A percentile compares a stretch with the other conserved stretches of the same genome.
These are phyloP conservation scores for Alternaria metachromatica DNA, from an alignment of 2,329 filamentous ascomycete genomes.

Conservation along the genomic window DNA sequence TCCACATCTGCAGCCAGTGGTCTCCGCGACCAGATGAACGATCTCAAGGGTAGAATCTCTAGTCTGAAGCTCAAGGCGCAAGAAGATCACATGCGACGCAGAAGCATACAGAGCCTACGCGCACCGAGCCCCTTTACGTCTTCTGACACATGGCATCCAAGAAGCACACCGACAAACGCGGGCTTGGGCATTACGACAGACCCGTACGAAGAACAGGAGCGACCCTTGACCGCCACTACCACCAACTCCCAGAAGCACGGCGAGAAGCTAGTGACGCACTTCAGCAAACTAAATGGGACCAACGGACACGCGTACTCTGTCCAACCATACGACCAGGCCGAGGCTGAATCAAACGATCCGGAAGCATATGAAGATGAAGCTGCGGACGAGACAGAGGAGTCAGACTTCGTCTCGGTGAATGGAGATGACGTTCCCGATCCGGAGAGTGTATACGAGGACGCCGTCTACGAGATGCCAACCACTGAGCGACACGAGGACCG, in stretches of 20 bases:
- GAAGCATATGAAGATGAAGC: constrained; percentile 34
- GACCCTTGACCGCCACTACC: constrained; percentile 16
- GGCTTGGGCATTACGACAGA: constrained; percentile 41
- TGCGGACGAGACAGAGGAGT: constrained; percentile 45
- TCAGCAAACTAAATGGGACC: not conserved
- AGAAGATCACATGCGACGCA: constrained; percentile 77
- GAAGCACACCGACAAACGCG: constrained; percentile 32
- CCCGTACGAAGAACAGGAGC: constrained; percentile 21
- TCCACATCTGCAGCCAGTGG: constrained; percentile 75
- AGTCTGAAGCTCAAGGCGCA: constrained; percentile 78
- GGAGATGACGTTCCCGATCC: constrained; percentile 29
- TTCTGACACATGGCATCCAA: constrained; percentile 65
- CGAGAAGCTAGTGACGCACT: constrained; percentile 19
- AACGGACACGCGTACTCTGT: constrained; percentile 5
- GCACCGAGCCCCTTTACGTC: constrained; percentile 81
- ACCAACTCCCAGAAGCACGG: constrained; percentile 26
- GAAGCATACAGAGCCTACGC: constrained; percentile 76
- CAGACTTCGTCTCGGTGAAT: constrained; percentile 48
- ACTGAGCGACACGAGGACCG: constrained; percentile 82
- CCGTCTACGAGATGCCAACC: constrained; percentile 47
- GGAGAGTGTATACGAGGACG: constrained; percentile 55
- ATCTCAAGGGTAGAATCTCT: constrained; percentile 84
- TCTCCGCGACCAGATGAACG: constrained; percentile 84
- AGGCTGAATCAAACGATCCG: constrained; percentile 29
- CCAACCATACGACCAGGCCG: constrained; percentile 30